Percentiles rank a stretch among this genome's conserved stretches.
Conservation (phyloP, 129 eudicot species). For the Sambucus nigra region DNA sequence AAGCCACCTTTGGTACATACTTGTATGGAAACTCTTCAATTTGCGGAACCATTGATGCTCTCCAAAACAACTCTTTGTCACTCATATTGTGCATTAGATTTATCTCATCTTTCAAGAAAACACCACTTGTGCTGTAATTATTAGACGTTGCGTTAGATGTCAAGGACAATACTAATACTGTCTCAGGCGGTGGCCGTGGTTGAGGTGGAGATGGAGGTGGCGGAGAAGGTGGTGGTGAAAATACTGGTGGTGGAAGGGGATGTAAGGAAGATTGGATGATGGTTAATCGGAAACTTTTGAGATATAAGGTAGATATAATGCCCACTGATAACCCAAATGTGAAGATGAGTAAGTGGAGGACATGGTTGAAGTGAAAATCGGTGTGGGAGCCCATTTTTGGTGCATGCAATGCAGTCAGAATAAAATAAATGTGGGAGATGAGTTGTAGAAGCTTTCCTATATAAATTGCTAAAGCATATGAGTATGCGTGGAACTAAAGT, state of each 20-base stretch:
- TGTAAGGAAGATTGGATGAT: conserved; percentile 6
- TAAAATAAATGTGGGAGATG: not conserved
- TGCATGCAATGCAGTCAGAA: too few relatives aligned
- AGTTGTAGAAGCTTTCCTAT: not conserved
- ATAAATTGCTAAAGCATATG: too few relatives aligned
- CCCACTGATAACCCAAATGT: conserved; percentile 40
- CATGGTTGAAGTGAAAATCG: too few relatives aligned
- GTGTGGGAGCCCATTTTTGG: conserved; percentile 1
- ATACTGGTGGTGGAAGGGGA: not conserved
- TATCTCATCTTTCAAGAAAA: conserved; percentile 9
- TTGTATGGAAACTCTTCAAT: conserved; percentile 12
- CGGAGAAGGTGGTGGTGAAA: conserved; percentile 1
- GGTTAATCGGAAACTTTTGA: conserved; percentile 19
- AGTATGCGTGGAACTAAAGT: too few relatives aligned
- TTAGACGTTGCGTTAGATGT: conserved; percentile 1
- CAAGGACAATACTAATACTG: not conserved
- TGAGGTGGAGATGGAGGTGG: conserved; percentile 8
- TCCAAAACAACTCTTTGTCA: conserved; percentile 46
- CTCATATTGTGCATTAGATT: conserved; percentile 37
- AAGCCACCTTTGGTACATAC: conserved; percentile 30
- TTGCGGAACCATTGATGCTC: conserved; percentile 32
- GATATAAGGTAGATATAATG: conserved; percentile 22
- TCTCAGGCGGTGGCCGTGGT: not conserved
- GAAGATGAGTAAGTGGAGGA: conserved; percentile 31
- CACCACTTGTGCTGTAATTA: not conserved